A percentile compares a stretch with the other conserved stretches of the same genome.
Conservation (phyloP, 108 stramenopile species). For the Pseudonitzschia delicatissima region DNA sequence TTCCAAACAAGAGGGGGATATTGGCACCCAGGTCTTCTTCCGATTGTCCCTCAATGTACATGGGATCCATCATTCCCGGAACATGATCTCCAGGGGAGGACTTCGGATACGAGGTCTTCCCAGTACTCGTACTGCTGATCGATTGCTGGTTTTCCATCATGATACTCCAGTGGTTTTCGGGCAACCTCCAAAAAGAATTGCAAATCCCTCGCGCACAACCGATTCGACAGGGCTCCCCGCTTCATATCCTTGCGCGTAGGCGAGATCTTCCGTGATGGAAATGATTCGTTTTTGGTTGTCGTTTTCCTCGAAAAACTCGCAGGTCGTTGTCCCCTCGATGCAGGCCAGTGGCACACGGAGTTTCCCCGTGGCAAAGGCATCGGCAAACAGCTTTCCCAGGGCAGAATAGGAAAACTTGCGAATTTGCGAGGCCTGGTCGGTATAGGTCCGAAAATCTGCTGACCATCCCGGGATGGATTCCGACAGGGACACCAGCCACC, state of each 20-base stretch:
- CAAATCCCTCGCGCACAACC: conserved; percentile 31
- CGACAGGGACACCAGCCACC: conserved; percentile 19
- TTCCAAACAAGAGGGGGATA: conserved; percentile 2
- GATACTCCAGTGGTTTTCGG: conserved; percentile 3
- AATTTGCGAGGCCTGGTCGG: conserved; percentile 1
- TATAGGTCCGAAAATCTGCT: conserved; percentile 10
- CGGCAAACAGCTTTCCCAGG: conserved; percentile 16
- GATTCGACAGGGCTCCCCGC: conserved; percentile 24
- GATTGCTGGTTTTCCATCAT: background rate
- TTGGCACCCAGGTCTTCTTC: conserved; percentile 3
- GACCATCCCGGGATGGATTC: conserved; percentile 4
- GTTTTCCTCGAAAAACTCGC: conserved; percentile 8
- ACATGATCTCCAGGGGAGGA: conserved; percentile 30
- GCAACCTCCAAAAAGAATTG: conserved; percentile 29
- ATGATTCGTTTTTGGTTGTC: conserved; percentile 1
- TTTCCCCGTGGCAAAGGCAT: conserved; percentile 11
- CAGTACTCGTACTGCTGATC: conserved; percentile 9
- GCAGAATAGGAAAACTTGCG: conserved; percentile 25
- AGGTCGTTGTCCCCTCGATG: conserved; percentile 22
- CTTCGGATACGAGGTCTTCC: conserved; percentile 17
- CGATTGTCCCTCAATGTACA: conserved; percentile 23
- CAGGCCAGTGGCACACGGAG: conserved; percentile 31
- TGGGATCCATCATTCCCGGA: conserved; percentile 25
- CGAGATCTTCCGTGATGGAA: conserved; percentile 28
- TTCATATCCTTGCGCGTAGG: conserved; percentile 28